These are phyloP conservation scores for Keithomyces neogunnii DNA, from an alignment of 2,329 filamentous ascomycete species.

Conservation along the genomic window DNA sequence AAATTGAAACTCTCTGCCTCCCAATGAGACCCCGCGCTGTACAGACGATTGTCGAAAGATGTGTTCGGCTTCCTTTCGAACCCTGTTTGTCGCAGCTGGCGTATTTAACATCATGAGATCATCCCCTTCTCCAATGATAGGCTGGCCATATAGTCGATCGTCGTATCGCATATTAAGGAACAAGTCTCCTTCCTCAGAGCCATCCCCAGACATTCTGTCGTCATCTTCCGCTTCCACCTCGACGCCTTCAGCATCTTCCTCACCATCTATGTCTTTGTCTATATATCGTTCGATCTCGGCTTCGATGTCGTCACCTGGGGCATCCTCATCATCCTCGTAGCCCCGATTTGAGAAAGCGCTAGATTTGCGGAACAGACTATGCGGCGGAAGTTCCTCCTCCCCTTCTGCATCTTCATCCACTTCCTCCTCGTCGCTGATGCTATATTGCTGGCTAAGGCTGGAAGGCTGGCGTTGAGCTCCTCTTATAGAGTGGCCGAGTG, in stretches of 20 bases:
- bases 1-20: constrained; percentile 54
- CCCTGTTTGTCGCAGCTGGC: constrained; percentile 43
- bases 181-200: constrained; percentile 35
- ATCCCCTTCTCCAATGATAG: constrained; percentile 34
- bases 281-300: constrained; percentile 28
- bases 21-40: constrained; percentile 30
- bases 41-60: constrained; percentile 45
- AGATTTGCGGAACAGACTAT: constrained; percentile 23
- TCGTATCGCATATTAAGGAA: constrained; percentile 41
- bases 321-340: constrained; percentile 15
- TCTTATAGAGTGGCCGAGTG: constrained; percentile 40
- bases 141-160: constrained; percentile 28
- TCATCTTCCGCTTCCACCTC: constrained; percentile 32
- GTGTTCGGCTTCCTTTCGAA: constrained; percentile 46
- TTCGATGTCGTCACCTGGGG: constrained; percentile 22
- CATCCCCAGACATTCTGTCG: constrained; percentile 29
- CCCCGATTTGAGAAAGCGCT: constrained; percentile 9
- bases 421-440: constrained; percentile 23
- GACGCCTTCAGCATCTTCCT: constrained; percentile 20
- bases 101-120: constrained; percentile 49
- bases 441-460: constrained; percentile 37
- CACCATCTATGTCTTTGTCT: constrained; percentile 27
- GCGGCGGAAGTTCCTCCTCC: constrained; percentile 25
- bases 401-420: constrained; percentile 24
- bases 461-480: constrained; percentile 38